Percentiles rank a stretch among this genome's conserved stretches.
These are phyloP conservation scores for Myxozyma udenii DNA, from an alignment of 805 yeast genomes.

Conservation along the genomic window DNA sequence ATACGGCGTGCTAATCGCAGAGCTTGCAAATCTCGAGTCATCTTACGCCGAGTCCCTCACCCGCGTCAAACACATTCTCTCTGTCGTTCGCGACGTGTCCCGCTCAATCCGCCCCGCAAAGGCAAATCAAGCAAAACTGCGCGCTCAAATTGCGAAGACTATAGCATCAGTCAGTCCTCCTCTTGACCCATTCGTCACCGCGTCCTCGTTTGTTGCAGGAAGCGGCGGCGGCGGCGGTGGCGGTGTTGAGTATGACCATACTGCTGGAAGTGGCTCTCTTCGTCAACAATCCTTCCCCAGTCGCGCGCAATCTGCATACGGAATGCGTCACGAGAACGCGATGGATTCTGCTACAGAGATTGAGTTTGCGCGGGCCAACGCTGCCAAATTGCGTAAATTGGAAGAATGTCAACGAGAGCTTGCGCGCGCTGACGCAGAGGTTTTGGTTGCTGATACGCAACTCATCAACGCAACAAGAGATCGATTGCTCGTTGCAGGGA, in stretches of 20 bases:
- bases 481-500: slow-evolving; percentile 77
- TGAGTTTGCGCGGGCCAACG: slow-evolving; percentile 20
- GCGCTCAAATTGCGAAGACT: slow-evolving; percentile 67
- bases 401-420: slow-evolving; percentile 80
- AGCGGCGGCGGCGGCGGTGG: not conserved
- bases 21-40: slow-evolving; percentile 82
- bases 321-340: not conserved
- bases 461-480: slow-evolving; percentile 84
- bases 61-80: slow-evolving; percentile 78
- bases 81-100: slow-evolving; percentile 79
- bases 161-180: not conserved
- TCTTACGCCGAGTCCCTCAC: slow-evolving; percentile 83
- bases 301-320: not conserved
- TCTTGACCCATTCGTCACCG: not conserved
- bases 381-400: slow-evolving; percentile 54
- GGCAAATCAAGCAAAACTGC: slow-evolving; percentile 75
- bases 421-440: slow-evolving; percentile 89
- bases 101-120: slow-evolving; percentile 84
- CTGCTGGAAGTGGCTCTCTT: not conserved
- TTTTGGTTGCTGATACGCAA: slow-evolving; percentile 88
- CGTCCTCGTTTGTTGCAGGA: not conserved
- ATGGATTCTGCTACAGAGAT: slow-evolving; percentile 36
- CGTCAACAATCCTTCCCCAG: not conserved
- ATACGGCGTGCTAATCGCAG: slow-evolving; percentile 76
- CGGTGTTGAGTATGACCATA: not conserved